Conservation (phyloP, 2,329 filamentous ascomycete species). For the Boeremia exigua region DNA sequence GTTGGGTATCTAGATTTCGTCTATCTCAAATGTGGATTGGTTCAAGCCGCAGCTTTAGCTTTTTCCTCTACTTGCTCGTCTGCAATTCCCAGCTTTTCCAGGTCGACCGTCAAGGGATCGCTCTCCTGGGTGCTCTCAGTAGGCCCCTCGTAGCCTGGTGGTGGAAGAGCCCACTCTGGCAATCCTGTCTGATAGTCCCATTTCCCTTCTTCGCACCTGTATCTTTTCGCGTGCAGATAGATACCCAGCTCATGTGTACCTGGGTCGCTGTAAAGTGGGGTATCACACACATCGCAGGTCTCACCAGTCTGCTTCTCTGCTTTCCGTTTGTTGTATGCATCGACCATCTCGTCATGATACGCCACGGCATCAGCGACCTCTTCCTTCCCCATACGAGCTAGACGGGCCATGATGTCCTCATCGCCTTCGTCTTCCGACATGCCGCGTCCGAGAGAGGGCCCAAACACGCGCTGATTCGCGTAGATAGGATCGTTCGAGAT, state of each 20-base stretch:
- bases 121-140: conserved; percentile 64
- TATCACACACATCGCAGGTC: conserved; percentile 79
- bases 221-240: conserved; percentile 90
- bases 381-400: conserved; percentile 91
- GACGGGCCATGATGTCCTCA: conserved; percentile 84
- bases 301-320: conserved; percentile 93
- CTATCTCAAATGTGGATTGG: neutral
- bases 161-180: conserved; percentile 86
- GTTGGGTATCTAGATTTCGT: conserved; percentile 6
- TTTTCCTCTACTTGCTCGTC: conserved; percentile 25
- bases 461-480: conserved; percentile 91
- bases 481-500: conserved; percentile 99
- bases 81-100: conserved; percentile 49
- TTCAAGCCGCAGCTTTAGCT: neutral
- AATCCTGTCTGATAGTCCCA: conserved; percentile 90
- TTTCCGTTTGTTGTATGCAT: conserved; percentile 85
- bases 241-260: conserved; percentile 88
- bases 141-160: conserved; percentile 73
- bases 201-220: conserved; percentile 79
- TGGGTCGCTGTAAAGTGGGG: conserved; percentile 91
- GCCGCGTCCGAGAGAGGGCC: conserved; percentile 72
- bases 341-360: conserved; percentile 93
- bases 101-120: conserved; percentile 54
- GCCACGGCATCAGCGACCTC: conserved; percentile 89
- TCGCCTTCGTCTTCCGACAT: conserved; percentile 76